Conservation (phyloP, 1,139 yeast genomes). For the Blastobotrys buckinghamii region DNA sequence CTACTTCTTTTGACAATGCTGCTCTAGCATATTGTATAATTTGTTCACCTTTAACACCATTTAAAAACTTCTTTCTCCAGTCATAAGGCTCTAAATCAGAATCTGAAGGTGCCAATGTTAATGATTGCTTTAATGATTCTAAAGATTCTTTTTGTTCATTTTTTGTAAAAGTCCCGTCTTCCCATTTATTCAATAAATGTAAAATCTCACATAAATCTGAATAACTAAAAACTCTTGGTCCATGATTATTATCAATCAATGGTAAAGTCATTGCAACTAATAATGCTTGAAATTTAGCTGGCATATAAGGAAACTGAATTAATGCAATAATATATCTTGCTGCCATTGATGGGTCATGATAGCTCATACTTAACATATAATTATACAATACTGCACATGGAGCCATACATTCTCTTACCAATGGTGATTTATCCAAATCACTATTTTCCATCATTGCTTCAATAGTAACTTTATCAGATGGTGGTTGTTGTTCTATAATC, state of each 20-base stretch:
- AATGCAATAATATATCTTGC: conserved; percentile 44
- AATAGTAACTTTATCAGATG: conserved; percentile 21
- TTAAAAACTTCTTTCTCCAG: conserved; percentile 11
- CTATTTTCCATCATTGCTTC: conserved; percentile 27
- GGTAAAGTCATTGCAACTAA: conserved; percentile 34
- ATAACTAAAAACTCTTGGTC: conserved; percentile 20
- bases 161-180: conserved; percentile 20
- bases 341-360: conserved; percentile 30
- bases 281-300: conserved; percentile 44
- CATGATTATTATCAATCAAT: conserved; percentile 16
- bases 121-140: conserved; percentile 15
- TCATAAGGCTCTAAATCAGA: conserved; percentile 7
- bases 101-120: conserved; percentile 8
- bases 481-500: conserved; percentile 41
- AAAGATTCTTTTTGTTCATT: conserved; percentile 14
- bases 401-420: conserved; percentile 59
- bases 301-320: conserved; percentile 60
- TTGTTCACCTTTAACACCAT: conserved; percentile 10
- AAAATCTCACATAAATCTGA: conserved; percentile 44
- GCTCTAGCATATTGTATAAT: conserved; percentile 17
- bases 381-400: conserved; percentile 66
- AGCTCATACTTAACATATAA: conserved; percentile 37
- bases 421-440: conserved; percentile 38
- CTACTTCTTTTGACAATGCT: conserved; percentile 21
- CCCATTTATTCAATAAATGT: conserved; percentile 46